Percentiles rank a stretch among this genome's conserved stretches.
Conservation (phyloP, 202 grass and related monocot species). For the Tripidium arundinaceum region DNA sequence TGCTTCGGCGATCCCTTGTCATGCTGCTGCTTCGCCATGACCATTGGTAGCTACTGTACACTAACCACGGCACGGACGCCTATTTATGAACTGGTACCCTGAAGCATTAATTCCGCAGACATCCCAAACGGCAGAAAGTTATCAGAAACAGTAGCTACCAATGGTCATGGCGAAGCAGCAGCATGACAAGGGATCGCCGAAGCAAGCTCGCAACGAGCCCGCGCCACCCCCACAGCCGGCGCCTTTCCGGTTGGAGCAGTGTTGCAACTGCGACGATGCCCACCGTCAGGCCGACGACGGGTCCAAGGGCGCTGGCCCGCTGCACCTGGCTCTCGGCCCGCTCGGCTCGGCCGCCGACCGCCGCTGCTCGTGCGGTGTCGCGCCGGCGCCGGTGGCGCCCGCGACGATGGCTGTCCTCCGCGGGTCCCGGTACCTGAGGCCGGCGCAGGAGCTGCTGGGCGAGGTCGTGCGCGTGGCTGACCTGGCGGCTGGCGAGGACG, state of each 20-base stretch:
- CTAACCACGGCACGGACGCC: not conserved
- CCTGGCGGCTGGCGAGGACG: no score
- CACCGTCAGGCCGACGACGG: no score
- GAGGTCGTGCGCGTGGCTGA: no score
- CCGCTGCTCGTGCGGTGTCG: not conserved
- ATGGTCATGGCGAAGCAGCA: conserved; percentile 30
- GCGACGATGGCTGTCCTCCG: conserved; percentile 30
- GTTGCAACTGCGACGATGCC: not conserved
- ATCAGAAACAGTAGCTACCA: no score
- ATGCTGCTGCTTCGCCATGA: conserved; percentile 22
- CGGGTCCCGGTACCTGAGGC: conserved; percentile 56
- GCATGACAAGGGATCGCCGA: conserved; percentile 15
- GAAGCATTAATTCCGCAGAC: not conserved
- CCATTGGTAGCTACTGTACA: not conserved
- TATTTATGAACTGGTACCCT: no score
- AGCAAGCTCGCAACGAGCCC: not conserved
- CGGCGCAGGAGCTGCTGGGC: no score
- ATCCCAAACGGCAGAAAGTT: not conserved
- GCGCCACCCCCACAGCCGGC: not conserved
- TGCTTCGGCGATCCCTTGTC: conserved; percentile 22
- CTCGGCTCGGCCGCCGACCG: no score
- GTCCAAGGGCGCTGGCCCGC: no score
- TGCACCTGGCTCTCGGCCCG: no score
- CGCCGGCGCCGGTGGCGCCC: not conserved
- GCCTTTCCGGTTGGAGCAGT: conserved; percentile 7